phyloP scores from a whole-genome alignment of 306 rosid genomes.

The Prinsepia uniflora region DNA sequence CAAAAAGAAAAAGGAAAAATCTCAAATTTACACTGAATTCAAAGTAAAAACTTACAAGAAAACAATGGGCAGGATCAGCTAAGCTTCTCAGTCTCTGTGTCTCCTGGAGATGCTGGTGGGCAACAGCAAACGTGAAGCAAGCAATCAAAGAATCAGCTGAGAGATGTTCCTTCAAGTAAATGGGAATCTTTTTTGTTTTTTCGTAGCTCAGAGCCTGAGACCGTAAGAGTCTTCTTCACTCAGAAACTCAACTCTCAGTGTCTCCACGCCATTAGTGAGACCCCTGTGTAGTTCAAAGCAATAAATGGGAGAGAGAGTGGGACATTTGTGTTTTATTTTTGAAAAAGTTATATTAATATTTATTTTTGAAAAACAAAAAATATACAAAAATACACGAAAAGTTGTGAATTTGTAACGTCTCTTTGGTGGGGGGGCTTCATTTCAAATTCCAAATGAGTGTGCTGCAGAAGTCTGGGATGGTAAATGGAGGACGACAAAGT shows the following conservation, averaged over 20 bases:
- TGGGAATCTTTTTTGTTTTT: slow-evolving; percentile 6
- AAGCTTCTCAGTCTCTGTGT: slow-evolving; percentile 23
- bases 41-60: background rate
- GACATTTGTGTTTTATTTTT: background rate
- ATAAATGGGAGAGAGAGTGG: slow-evolving; percentile 23
- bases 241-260: background rate
- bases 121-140: background rate
- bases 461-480: background rate
- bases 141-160: slow-evolving; percentile 17
- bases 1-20: slow-evolving; percentile 2
- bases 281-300: slow-evolving; percentile 20
- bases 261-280: slow-evolving; percentile 8
- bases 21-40: background rate
- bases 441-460: slow-evolving; percentile 68
- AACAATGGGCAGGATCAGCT: slow-evolving; percentile 28
- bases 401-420: slow-evolving; percentile 59
- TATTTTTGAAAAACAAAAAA: slow-evolving; percentile 30
- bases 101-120: background rate
- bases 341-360: background rate
- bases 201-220: slow-evolving; percentile 3
- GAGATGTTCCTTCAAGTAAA: slow-evolving; percentile 21
- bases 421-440: slow-evolving; percentile 48
- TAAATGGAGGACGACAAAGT: slow-evolving; percentile 31
- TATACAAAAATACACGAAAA: slow-evolving; percentile 1
- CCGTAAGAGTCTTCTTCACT: background rate